Evolutionary conservation across 2,329 filamentous ascomycete species (phyloP).

Genomic region (Cordyceps cicadae): DNA sequence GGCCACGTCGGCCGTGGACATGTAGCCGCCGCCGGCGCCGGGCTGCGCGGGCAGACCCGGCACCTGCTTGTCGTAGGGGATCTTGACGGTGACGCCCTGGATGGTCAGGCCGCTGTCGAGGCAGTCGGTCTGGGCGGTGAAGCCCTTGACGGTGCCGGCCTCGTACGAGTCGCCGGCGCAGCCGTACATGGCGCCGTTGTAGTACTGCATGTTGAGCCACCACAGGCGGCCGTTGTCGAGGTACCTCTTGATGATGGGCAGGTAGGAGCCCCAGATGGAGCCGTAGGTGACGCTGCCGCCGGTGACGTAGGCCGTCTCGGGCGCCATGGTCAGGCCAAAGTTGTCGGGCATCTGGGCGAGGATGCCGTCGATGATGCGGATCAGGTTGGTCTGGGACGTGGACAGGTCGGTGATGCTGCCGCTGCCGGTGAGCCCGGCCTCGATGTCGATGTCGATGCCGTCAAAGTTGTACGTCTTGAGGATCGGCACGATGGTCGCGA

Average conservation of each 20-base stretch:
- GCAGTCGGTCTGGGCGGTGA: constrained; percentile 29
- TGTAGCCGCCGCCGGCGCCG: constrained; percentile 26
- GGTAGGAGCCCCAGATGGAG: constrained; percentile 28
- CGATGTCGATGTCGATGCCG: constrained; percentile 29
- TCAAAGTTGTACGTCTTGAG: constrained; percentile 29
- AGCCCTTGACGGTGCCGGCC: constrained; percentile 24
- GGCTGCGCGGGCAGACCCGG: constrained; percentile 28
- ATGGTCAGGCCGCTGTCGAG: constrained; percentile 24
- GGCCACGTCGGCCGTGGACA: constrained; percentile 21
- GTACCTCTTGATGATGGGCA: constrained; percentile 31
- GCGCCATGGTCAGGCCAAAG: constrained; percentile 46
- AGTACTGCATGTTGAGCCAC: constrained; percentile 32
- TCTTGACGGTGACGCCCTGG: constrained; percentile 23
- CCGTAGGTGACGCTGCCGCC: constrained; percentile 24
- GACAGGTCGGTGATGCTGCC: constrained; percentile 24
- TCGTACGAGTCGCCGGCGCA: constrained; percentile 25
- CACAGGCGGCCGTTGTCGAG: constrained; percentile 27
- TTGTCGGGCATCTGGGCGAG: constrained; percentile 44
- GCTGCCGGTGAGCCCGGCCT: constrained; percentile 24
- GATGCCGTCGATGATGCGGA: constrained; percentile 29
- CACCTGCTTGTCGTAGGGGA: constrained; percentile 28
- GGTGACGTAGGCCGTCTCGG: constrained; percentile 29
- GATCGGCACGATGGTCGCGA: constrained; percentile 27
- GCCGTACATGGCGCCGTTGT: constrained; percentile 30
- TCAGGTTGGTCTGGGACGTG: constrained; percentile 25